Evolutionary conservation across 2,329 filamentous ascomycete genomes (phyloP), one percentile per base, ranked within the genome.

Genomic region (Aspergillus chevalieri): DNA sequence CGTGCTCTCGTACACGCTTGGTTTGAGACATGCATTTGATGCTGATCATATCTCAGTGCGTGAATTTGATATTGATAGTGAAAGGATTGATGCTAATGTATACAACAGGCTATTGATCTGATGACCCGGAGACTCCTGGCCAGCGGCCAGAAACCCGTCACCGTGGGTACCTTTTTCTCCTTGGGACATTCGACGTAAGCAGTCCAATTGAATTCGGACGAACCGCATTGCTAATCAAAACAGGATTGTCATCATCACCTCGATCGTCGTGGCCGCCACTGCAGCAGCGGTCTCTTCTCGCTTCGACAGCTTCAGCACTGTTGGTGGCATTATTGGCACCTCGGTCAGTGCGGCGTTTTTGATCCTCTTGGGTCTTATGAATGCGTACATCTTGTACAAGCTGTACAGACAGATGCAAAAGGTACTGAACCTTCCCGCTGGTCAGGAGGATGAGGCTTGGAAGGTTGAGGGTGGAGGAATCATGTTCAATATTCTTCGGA

Each of bases 131-230:
- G 92, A 6, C 81, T 97, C 21, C 83, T 97, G 34, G 91, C 91
- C 0, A 81, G 87, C 0, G 90, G 89, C 15, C 89, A 93, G 64
- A 82, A 82, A 1, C 91, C 92, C 2, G 90, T 94, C 9, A 92
- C 91, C 0, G 92, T 97, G 1, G 93, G 92, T 41, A 95, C 89
- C 1, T 97, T 89, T 67, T 97, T 98, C 75, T 92, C 87, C 0
- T 79, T 97, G 0, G 92, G 93, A 0, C 92, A 97, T 71, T 94
- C 87, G 21, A 96, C 92, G 68, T 78, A 64, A 54, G 65, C 54
- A 2, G 30, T 8, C 38, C 8, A 2, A 6, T 15, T 9, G 17
- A 26, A 43, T 8, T 15, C 26, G 7, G 15, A 19, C 8, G 8
- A 41, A 10, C 17, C 17, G 39, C 42, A 15, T 7, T 38, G 22